A percentile compares a stretch with the other conserved stretches of the same genome.
Conservation (phyloP, 2,329 filamentous ascomycete species). For the Sclerotinia trifoliorum region DNA sequence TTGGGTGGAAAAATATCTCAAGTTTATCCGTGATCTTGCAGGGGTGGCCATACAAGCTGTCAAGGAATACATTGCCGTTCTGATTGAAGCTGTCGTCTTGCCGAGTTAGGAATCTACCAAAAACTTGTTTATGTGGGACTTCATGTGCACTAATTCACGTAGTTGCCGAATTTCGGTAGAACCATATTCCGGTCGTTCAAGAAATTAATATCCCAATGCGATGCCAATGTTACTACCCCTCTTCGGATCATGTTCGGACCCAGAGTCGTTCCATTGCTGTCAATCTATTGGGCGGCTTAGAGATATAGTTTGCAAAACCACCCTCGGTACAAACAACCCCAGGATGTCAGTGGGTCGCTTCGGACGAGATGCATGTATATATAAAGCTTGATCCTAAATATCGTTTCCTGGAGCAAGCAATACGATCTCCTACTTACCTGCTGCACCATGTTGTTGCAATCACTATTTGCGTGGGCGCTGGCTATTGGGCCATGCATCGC, state of each 20-base stretch:
- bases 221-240: conserved; percentile 15
- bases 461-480: conserved; percentile 8
- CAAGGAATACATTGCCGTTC: not conserved
- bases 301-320: not conserved
- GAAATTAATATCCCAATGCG: not conserved
- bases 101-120: not conserved
- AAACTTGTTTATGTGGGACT: not conserved
- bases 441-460: conserved; percentile 11
- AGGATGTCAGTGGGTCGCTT: conserved; percentile 11
- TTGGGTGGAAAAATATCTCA: conserved; percentile 6
- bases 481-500: conserved; percentile 17
- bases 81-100: conserved; percentile 6
- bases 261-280: conserved; percentile 3
- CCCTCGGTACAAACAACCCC: not conserved
- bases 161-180: not conserved
- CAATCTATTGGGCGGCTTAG: conserved; percentile 13
- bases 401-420: not conserved
- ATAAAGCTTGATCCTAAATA: not conserved
- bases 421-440: not conserved
- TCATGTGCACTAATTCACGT: not conserved
- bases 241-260: conserved; percentile 10
- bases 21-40: not conserved
- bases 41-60: not conserved
- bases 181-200: not conserved
- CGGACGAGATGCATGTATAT: not conserved